phyloP scores from a whole-genome alignment of 495 filamentous ascomycete genomes.

The Lasiosphaeria ovina region DNA sequence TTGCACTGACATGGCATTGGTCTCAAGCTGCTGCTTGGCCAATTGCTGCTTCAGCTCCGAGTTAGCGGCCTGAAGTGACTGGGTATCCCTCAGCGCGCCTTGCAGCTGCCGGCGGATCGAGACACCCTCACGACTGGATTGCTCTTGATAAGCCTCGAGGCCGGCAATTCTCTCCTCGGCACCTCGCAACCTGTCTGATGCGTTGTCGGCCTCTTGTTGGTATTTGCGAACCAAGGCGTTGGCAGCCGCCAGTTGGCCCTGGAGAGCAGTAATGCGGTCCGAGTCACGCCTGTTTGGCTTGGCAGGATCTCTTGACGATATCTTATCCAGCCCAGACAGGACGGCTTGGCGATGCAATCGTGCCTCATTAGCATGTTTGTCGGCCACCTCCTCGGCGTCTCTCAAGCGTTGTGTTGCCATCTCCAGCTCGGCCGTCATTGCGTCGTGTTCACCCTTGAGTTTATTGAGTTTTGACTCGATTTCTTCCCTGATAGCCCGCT shows the following conservation, averaged over 20 bases:
- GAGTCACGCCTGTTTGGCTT: conserved; percentile 57
- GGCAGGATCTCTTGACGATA: conserved; percentile 51
- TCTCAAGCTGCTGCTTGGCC: conserved; percentile 79
- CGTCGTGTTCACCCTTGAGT: conserved; percentile 81
- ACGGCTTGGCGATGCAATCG: conserved; percentile 81
- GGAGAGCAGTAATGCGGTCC: conserved; percentile 74
- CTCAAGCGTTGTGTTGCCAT: conserved; percentile 67
- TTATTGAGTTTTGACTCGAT: conserved; percentile 78
- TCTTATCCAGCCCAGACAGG: conserved; percentile 75
- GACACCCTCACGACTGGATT: conserved; percentile 88
- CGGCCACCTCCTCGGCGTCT: conserved; percentile 89
- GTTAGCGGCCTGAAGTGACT: conserved; percentile 71
- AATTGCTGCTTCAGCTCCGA: conserved; percentile 75
- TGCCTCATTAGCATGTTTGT: conserved; percentile 83
- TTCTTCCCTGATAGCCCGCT: conserved; percentile 69
- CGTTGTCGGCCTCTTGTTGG: conserved; percentile 83
- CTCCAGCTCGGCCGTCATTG: conserved; percentile 76
- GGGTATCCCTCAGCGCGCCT: conserved; percentile 72
- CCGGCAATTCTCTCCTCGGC: conserved; percentile 96
- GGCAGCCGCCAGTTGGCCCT: conserved; percentile 74
- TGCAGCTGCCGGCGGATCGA: conserved; percentile 87
- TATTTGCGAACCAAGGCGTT: conserved; percentile 80
- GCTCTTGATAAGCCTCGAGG: conserved; percentile 94
- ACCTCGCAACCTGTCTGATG: conserved; percentile 81
- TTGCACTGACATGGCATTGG: conserved; percentile 86